Conservation (phyloP, 2,329 filamentous ascomycete species). For the Aspergillus sp. region DNA sequence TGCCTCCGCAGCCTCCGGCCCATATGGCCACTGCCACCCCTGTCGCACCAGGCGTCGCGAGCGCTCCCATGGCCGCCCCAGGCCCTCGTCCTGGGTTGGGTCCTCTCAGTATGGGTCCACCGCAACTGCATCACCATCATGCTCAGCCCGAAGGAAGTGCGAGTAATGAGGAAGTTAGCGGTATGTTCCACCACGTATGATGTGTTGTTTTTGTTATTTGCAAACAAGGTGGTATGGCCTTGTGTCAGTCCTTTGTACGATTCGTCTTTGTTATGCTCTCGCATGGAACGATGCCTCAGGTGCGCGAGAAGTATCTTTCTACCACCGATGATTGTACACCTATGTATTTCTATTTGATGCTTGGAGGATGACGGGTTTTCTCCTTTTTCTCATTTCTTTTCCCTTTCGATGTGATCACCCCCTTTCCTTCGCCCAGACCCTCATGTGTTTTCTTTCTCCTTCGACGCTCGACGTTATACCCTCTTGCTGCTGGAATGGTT, state of each 20-base stretch:
- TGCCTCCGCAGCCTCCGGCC: constrained; percentile 56
- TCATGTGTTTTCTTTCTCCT: constrained; percentile 18
- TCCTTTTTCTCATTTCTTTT: constrained; percentile 6
- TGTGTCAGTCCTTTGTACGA: constrained; percentile 13
- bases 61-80: constrained; percentile 55
- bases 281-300: constrained; percentile 7
- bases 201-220: constrained; percentile 16
- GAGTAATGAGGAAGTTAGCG: constrained; percentile 72
- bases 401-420: constrained; percentile 2
- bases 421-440: constrained; percentile 16
- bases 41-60: constrained; percentile 63
- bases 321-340: neutral
- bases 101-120: constrained; percentile 66
- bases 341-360: constrained; percentile 4
- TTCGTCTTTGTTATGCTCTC: constrained; percentile 1
- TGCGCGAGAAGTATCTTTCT: neutral
- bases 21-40: constrained; percentile 64
- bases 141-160: constrained; percentile 64
- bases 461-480: constrained; percentile 17
- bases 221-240: constrained; percentile 3
- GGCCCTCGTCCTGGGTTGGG: constrained; percentile 37
- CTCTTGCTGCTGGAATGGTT: constrained; percentile 11
- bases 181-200: constrained; percentile 98
- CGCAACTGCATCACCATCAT: constrained; percentile 72
- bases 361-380: constrained; percentile 12